Conservation (phyloP, 345 rosid species). For the Salix udensis region DNA sequence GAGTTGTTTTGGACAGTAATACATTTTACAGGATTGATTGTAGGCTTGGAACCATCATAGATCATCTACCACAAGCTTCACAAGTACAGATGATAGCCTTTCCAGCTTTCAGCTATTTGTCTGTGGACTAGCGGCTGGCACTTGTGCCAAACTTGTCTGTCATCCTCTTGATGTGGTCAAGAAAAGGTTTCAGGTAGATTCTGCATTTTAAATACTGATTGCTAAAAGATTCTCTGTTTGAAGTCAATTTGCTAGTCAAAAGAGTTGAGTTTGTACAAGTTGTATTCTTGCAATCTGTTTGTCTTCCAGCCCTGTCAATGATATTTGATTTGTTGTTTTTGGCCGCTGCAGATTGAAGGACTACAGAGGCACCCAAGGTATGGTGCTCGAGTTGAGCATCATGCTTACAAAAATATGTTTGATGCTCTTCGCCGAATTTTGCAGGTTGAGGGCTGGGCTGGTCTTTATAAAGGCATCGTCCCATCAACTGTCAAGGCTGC, state of each 20-base stretch:
- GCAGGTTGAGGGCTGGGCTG: constrained; percentile 72
- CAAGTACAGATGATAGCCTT: constrained; percentile 34
- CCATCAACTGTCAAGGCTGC: constrained; percentile 98
- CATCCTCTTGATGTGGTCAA: constrained; percentile 98
- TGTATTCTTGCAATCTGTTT: not conserved
- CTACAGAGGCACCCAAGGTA: constrained; percentile 79
- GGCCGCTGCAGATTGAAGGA: constrained; percentile 72
- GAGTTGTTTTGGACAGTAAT: not conserved
- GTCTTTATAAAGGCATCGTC: constrained; percentile 87
- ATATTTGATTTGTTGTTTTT: not conserved
- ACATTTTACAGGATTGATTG: constrained; percentile 4
- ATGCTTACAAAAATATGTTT: constrained; percentile 70
- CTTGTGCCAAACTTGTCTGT: constrained; percentile 97
- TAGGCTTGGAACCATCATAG: constrained; percentile 67
- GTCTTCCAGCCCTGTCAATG: not conserved
- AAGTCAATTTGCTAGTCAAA: not conserved
- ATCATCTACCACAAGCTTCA: constrained; percentile 35
- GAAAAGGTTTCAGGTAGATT: constrained; percentile 88
- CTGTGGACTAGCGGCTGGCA: constrained; percentile 90
- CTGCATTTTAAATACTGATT: not conserved
- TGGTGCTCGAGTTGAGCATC: constrained; percentile 75
- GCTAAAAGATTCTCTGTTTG: not conserved
- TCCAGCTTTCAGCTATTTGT: constrained; percentile 80
- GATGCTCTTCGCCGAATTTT: constrained; percentile 65
- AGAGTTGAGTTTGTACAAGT: not conserved